phyloP scores from a whole-genome alignment of 2,329 filamentous ascomycete species.

The Colletotrichum melonis region DNA sequence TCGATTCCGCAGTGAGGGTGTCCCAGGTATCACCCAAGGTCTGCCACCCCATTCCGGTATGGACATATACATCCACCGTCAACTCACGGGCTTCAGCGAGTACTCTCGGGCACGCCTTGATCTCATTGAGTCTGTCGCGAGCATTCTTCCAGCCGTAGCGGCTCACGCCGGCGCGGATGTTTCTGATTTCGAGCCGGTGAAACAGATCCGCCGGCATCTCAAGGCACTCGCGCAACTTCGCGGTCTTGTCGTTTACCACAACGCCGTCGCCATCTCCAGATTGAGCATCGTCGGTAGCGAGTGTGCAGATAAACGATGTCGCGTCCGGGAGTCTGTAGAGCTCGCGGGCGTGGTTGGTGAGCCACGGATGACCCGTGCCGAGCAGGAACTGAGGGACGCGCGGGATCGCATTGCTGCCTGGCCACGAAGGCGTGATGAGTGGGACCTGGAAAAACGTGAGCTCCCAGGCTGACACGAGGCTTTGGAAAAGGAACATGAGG shows the following conservation, averaged over 20 bases:
- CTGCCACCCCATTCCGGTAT: not conserved
- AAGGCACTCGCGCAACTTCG: not conserved
- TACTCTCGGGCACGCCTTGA: not conserved
- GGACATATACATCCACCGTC: not conserved
- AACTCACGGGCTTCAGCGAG: not conserved
- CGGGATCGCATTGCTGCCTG: not conserved
- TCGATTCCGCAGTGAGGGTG: not conserved
- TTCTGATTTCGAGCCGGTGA: not conserved
- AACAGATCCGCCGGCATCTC: not conserved
- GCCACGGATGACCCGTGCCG: not conserved
- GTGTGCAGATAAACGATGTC: not conserved
- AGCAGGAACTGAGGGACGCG: constrained; percentile 16
- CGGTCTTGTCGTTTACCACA: not conserved
- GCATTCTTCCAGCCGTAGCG: not conserved
- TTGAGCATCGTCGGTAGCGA: not conserved
- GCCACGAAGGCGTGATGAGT: not conserved
- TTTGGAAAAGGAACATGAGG: not conserved
- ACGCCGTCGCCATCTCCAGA: not conserved
- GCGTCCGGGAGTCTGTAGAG: not conserved
- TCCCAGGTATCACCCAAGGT: not conserved
- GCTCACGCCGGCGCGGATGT: not conserved
- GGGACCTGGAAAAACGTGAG: not conserved
- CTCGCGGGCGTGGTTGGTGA: not conserved
- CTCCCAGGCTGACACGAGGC: constrained; percentile 3
- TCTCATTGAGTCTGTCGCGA: not conserved